A percentile compares a stretch with the other conserved stretches of the same genome.
Conservation (phyloP, 768 basidiomycete genomes). For the Podaxis sp. region DNA sequence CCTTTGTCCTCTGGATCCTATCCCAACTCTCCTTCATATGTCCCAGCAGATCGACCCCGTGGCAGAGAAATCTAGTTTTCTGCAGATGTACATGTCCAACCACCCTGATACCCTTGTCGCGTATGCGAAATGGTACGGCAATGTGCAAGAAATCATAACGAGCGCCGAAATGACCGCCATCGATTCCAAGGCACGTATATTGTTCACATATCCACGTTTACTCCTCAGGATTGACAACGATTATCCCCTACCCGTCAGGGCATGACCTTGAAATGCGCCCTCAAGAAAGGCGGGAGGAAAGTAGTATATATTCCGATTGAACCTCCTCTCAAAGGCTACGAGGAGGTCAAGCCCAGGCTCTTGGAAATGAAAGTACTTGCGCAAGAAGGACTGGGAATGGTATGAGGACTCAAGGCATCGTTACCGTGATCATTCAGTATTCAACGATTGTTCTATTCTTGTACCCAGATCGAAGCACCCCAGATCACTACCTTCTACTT, state of each 20-base stretch:
- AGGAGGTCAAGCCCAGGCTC: constrained; percentile 81
- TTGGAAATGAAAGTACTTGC: constrained; percentile 80
- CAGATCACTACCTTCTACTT: constrained; percentile 56
- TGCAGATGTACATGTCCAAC: constrained; percentile 81
- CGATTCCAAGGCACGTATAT: constrained; percentile 52
- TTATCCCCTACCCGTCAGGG: constrained; percentile 36
- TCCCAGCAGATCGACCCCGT: constrained; percentile 52
- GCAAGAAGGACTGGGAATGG: constrained; percentile 80
- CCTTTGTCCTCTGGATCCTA: no score
- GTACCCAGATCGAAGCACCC: constrained; percentile 55
- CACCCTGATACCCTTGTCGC: constrained; percentile 85
- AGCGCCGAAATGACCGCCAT: constrained; percentile 74
- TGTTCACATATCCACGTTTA: neutral
- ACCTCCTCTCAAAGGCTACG: constrained; percentile 71
- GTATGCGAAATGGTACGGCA: constrained; percentile 76
- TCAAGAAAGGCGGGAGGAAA: constrained; percentile 46
- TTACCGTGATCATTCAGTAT: no score
- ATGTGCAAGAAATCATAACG: constrained; percentile 52
- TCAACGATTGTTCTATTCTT: neutral
- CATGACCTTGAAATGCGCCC: constrained; percentile 66
- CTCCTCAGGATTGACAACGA: neutral
- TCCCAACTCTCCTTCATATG: neutral
- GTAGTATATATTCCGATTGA: constrained; percentile 58
- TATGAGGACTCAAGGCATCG: constrained; percentile 24
- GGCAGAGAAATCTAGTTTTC: constrained; percentile 69